A percentile compares a stretch with the other conserved stretches of the same genome.
These are phyloP conservation scores for Colletotrichum brevisporum DNA, from an alignment of 2,329 filamentous ascomycete genomes.

Conservation along the genomic window DNA sequence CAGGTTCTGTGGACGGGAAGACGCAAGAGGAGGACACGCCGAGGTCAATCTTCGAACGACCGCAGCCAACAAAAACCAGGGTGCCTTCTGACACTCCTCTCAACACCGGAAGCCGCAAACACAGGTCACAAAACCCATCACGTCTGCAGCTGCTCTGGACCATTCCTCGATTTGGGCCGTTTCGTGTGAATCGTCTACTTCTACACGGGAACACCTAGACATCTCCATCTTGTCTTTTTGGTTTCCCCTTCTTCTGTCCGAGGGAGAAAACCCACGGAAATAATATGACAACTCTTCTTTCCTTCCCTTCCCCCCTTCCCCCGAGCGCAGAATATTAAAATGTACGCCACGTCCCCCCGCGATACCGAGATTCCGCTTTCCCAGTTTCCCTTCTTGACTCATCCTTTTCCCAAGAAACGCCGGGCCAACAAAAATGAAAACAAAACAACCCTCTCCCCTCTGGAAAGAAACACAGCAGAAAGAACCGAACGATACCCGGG, in stretches of 20 bases:
- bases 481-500: too few relatives aligned
- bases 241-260: background rate
- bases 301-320: background rate
- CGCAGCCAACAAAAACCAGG: too few relatives aligned
- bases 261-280: background rate
- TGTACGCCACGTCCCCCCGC: background rate
- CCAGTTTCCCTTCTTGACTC: background rate
- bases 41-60: too few relatives aligned
- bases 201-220: conserved; percentile 12
- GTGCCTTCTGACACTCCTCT: too few relatives aligned
- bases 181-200: conserved; percentile 30
- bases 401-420: conserved; percentile 22
- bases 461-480: background rate
- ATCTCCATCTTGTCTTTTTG: background rate
- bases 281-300: too few relatives aligned
- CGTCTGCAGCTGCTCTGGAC: background rate
- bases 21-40: too few relatives aligned
- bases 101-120: too few relatives aligned
- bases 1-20: too few relatives aligned
- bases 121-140: too few relatives aligned
- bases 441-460: background rate
- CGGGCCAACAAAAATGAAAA: conserved; percentile 22
- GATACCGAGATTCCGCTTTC: conserved; percentile 3
- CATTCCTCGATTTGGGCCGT: conserved; percentile 7
- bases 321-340: conserved; percentile 18